Conservation (phyloP, 1,284 basidiomycete genomes). For the Omphalotus olearius region DNA sequence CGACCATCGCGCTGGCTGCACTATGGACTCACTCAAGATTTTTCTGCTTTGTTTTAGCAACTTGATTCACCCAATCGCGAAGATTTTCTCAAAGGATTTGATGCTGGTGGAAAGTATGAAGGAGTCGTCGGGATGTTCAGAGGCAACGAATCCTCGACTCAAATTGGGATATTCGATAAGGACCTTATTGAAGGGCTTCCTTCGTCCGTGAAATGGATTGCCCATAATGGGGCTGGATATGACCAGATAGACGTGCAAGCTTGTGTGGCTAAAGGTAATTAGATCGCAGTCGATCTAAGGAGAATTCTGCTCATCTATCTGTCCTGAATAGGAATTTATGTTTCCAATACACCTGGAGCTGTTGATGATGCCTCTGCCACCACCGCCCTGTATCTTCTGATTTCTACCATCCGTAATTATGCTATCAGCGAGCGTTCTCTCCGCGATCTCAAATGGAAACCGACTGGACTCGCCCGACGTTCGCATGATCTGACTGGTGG, state of each 20-base stretch:
- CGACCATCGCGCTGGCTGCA: no score
- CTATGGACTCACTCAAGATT: neutral
- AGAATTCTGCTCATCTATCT: neutral
- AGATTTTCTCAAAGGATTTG: conserved; percentile 66
- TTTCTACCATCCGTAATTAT: conserved; percentile 83
- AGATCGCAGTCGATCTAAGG: conserved; percentile 4
- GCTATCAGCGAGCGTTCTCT: conserved; percentile 69
- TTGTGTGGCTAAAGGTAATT: conserved; percentile 62
- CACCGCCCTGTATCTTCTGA: conserved; percentile 79
- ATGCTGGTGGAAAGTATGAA: conserved; percentile 69
- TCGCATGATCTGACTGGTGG: conserved; percentile 76
- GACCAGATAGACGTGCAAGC: conserved; percentile 80
- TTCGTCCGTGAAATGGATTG: conserved; percentile 75
- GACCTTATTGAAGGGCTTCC: conserved; percentile 72
- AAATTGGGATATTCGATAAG: conserved; percentile 77
- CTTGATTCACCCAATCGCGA: conserved; percentile 65
- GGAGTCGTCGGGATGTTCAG: conserved; percentile 79
- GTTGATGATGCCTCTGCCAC: conserved; percentile 93
- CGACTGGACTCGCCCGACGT: conserved; percentile 35
- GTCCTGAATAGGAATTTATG: conserved; percentile 57
- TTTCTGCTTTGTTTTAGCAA: conserved; percentile 31
- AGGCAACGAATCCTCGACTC: conserved; percentile 59
- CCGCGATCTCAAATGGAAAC: conserved; percentile 54
- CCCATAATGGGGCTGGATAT: conserved; percentile 92
- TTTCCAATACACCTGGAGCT: conserved; percentile 90